Base-by-base conservation (phyloP, 805 yeast species). In the Jamesozyma hellenica region DNA sequence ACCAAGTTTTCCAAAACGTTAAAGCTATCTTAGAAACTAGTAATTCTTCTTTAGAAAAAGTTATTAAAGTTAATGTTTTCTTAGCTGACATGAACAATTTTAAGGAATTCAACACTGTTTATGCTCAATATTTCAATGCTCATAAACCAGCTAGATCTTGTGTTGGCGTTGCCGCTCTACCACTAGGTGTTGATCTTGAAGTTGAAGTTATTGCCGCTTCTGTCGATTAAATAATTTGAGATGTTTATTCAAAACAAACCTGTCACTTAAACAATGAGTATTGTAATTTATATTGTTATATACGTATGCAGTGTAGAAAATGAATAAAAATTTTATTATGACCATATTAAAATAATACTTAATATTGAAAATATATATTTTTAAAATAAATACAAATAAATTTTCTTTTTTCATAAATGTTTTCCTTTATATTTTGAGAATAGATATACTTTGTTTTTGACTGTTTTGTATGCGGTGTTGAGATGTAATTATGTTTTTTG, bases 101-200 rank as follows among this genome's bases (percentile, higher is more conserved):
- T 57, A 82, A 73, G 44, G 81, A 74, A 48, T 83, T 90, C 70
- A 90, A 90, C 67, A 72, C 70, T 49, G 92, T 83, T 39, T 90
- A 90, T 66, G 77, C 75, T 38, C 61, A 78, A 62, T 79, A 81
- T 65, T 84, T 84, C 69, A 71, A 61, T 55, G 67, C 65, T 33
- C 87, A 80, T 67, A 81, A 81, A 63, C 96, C 97, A 35, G 96
- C 97, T 28, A 83, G 97, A 74, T 83, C 96, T 2, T 90, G 96
- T 71, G 94, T 90, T 52, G 96, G 96, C 35, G 96, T 87, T 48
- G 79, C 78, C 64, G 75, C 74, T 49, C 77, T 90, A 53, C 98
- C 98, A 43, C 74, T 90, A 60, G 85, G 86, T 45, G 85, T 79
- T 46, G 82, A 75, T 44, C 71, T 67, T 48, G 97, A 90, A 70